Conservation (phyloP, 352 stramenopile genomes). For the Pythium myriotylum region DNA sequence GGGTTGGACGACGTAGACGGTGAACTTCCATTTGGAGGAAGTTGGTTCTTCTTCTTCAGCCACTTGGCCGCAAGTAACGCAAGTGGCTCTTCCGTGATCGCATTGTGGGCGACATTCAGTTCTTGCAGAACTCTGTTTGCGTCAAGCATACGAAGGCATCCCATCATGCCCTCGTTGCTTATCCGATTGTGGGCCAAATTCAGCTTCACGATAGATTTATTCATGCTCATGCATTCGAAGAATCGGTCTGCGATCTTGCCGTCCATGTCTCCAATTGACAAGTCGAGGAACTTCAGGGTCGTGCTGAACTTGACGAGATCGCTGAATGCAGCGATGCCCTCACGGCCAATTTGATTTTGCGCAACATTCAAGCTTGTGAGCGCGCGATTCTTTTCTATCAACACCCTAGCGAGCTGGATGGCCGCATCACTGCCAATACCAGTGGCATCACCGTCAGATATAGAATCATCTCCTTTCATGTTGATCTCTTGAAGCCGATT, state of each 20-base stretch:
- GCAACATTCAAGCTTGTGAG: constrained; percentile 56
- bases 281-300: constrained; percentile 54
- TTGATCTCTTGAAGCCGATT: constrained; percentile 57
- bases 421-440: constrained; percentile 59
- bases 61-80: constrained; percentile 44
- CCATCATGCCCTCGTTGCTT: constrained; percentile 69
- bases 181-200: constrained; percentile 72
- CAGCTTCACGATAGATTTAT: constrained; percentile 50
- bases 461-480: constrained; percentile 63
- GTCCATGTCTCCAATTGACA: constrained; percentile 64
- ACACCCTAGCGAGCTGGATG: constrained; percentile 40
- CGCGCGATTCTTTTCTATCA: constrained; percentile 49
- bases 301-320: constrained; percentile 57
- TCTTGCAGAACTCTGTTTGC: constrained; percentile 56
- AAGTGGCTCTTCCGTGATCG: constrained; percentile 74
- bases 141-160: constrained; percentile 59
- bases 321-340: constrained; percentile 57
- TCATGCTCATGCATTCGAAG: constrained; percentile 71
- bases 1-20: not conserved
- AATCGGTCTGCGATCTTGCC: constrained; percentile 58
- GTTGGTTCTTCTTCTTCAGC: constrained; percentile 17
- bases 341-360: constrained; percentile 62
- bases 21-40: not conserved
- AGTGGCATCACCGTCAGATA: constrained; percentile 42
- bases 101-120: constrained; percentile 75